Conservation (phyloP, 2,329 filamentous ascomycete species). For the Talaromyces amestolkiae region DNA sequence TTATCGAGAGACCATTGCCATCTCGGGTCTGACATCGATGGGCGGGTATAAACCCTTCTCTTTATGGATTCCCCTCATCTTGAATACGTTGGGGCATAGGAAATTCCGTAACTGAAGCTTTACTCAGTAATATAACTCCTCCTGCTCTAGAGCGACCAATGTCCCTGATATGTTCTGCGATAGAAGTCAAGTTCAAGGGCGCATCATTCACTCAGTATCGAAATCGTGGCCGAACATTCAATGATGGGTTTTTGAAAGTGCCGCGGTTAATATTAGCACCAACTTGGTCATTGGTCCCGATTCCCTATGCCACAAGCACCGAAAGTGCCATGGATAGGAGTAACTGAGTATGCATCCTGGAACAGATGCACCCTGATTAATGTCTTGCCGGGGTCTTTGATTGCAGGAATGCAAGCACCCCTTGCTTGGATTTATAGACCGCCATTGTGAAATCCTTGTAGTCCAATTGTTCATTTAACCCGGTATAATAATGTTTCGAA, state of each 20-base stretch:
- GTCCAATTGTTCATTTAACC: too few species aligned
- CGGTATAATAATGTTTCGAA: too few species aligned
- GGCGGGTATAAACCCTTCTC: too few species aligned
- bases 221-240: background rate
- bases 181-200: background rate
- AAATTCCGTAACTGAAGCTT: too few species aligned
- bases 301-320: background rate
- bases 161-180: background rate
- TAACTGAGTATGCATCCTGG: background rate
- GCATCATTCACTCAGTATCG: background rate
- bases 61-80: too few species aligned
- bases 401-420: background rate
- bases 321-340: background rate
- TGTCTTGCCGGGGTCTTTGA: background rate
- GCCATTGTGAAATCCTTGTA: too few species aligned
- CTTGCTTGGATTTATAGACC: background rate
- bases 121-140: background rate
- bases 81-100: too few species aligned
- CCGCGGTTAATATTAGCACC: background rate
- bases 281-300: background rate
- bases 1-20: too few species aligned
- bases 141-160: background rate
- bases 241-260: background rate
- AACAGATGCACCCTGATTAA: background rate
- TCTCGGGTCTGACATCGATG: too few species aligned